These are phyloP conservation scores for Pseudogymnoascus sp. DNA, from an alignment of 2,329 filamentous ascomycete genomes.

Conservation along the genomic window DNA sequence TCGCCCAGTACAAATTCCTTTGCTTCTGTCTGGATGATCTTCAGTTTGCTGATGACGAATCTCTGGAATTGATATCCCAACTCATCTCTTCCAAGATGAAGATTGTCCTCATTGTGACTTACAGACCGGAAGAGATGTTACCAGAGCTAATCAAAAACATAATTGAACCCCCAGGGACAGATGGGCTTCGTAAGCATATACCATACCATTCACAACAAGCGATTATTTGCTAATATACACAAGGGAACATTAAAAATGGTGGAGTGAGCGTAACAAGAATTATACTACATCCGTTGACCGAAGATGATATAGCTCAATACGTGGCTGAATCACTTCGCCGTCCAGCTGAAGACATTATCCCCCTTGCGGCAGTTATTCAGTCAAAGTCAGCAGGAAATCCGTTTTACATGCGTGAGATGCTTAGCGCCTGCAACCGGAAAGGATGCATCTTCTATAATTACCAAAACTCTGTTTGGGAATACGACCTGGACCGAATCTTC, in stretches of 20 bases:
- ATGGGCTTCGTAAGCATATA: conserved; percentile 36
- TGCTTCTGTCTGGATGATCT: conserved; percentile 85
- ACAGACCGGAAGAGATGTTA: conserved; percentile 58
- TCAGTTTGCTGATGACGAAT: conserved; percentile 85
- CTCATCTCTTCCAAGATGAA: conserved; percentile 73
- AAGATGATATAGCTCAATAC: conserved; percentile 75
- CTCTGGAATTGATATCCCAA: conserved; percentile 71
- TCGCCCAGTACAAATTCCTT: conserved; percentile 78
- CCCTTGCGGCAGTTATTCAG: conserved; percentile 76
- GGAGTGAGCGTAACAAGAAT: conserved; percentile 60
- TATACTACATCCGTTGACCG: conserved; percentile 62
- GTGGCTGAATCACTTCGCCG: conserved; percentile 76
- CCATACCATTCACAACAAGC: not conserved
- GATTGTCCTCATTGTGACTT: conserved; percentile 74
- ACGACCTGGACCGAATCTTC: conserved; percentile 78
- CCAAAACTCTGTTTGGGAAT: conserved; percentile 73
- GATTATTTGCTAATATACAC: conserved; percentile 19
- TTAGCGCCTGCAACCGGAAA: conserved; percentile 78
- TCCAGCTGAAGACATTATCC: conserved; percentile 61
- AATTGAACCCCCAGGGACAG: conserved; percentile 45
- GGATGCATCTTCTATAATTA: conserved; percentile 90
- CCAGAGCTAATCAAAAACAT: conserved; percentile 48
- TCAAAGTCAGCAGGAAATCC: conserved; percentile 84
- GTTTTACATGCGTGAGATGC: conserved; percentile 86
- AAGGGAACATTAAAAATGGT: conserved; percentile 30